phyloP scores from a whole-genome alignment of 805 yeast genomes.

The Myxozyma melibiosi region DNA sequence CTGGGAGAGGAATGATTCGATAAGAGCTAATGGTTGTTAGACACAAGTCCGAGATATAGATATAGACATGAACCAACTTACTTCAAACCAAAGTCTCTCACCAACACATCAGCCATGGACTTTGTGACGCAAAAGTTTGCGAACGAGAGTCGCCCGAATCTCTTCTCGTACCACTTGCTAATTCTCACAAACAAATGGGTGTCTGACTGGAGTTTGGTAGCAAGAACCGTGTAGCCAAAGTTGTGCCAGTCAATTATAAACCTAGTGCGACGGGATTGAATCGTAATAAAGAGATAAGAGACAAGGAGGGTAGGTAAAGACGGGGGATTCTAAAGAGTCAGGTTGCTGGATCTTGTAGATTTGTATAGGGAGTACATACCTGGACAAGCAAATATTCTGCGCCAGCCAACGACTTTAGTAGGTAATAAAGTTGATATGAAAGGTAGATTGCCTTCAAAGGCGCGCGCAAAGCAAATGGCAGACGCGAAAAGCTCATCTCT shows the following conservation, averaged over 20 bases:
- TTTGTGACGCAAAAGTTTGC: conserved; percentile 79
- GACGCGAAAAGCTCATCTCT: conserved; percentile 22
- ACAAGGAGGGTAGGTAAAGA: conserved; percentile 78
- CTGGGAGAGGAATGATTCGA: conserved; percentile 71
- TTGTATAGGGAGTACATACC: conserved; percentile 7
- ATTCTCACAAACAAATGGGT: conserved; percentile 64
- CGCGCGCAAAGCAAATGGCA: conserved; percentile 64
- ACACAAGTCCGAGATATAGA: neutral
- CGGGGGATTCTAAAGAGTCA: conserved; percentile 73
- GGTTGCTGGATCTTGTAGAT: neutral
- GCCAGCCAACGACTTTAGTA: conserved; percentile 59
- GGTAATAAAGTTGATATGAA: conserved; percentile 35
- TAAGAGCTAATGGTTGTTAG: conserved; percentile 31
- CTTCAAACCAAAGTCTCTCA: conserved; percentile 56
- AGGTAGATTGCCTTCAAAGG: conserved; percentile 58
- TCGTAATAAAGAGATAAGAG: conserved; percentile 54
- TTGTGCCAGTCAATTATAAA: conserved; percentile 96
- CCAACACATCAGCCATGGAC: conserved; percentile 65
- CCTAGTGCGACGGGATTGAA: conserved; percentile 56
- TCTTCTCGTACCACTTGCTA: conserved; percentile 63
- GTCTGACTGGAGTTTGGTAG: conserved; percentile 54
- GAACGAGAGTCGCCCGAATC: conserved; percentile 61
- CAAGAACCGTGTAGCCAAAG: conserved; percentile 79
- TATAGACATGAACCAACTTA: neutral
- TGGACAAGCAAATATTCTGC: conserved; percentile 66